Conservation (phyloP, 208 protist genomes). For the Trypanosoma conorhini region DNA sequence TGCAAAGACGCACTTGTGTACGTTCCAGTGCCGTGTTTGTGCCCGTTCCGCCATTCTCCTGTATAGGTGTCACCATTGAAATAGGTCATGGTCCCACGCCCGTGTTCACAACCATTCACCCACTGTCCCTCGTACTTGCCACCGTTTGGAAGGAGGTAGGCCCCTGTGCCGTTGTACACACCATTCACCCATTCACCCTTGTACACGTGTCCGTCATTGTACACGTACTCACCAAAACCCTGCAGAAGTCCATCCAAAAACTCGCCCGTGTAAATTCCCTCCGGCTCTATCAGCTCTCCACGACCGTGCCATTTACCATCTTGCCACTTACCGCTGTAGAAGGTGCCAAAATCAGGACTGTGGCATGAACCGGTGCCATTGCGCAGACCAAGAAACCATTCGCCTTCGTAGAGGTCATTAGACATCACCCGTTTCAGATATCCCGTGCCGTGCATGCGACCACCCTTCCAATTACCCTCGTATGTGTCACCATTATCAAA, state of each 20-base stretch:
- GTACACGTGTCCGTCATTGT: conserved; percentile 89
- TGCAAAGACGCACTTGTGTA: conserved; percentile 54
- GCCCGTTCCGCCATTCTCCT: conserved; percentile 71
- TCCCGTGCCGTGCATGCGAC: conserved; percentile 83
- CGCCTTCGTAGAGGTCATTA: conserved; percentile 86
- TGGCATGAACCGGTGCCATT: conserved; percentile 70
- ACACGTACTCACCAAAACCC: conserved; percentile 89
- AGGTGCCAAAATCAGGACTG: conserved; percentile 49
- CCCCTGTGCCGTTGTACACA: conserved; percentile 73
- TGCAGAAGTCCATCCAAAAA: conserved; percentile 75
- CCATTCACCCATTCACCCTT: conserved; percentile 84
- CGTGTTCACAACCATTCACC: conserved; percentile 64
- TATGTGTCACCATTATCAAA: conserved; percentile 87
- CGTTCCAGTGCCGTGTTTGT: conserved; percentile 70
- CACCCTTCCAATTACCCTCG: conserved; percentile 90
- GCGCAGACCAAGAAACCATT: conserved; percentile 84
- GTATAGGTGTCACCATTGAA: conserved; percentile 79
- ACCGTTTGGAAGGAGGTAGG: conserved; percentile 69
- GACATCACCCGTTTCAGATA: conserved; percentile 42
- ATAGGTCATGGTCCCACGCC: conserved; percentile 72
- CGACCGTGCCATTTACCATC: conserved; percentile 82
- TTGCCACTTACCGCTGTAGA: conserved; percentile 86
- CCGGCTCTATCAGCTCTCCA: conserved; percentile 81
- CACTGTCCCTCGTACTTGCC: conserved; percentile 81
- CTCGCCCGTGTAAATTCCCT: conserved; percentile 76